Base-by-base conservation (phyloP, 331 rosid species). In the Quercus phellos region DNA sequence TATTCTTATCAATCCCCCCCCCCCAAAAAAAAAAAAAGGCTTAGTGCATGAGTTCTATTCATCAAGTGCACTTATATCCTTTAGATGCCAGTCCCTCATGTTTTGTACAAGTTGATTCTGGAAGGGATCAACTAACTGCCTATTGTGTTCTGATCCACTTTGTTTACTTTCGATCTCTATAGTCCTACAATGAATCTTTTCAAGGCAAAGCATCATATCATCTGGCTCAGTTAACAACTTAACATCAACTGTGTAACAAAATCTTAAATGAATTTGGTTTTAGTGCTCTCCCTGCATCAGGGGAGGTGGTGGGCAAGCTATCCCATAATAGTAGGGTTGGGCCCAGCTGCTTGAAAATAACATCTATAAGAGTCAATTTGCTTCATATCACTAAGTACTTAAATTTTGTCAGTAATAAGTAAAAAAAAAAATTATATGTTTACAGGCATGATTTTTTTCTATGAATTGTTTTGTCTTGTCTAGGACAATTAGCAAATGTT, bases 401-500 rank as follows among this genome's bases (percentile, higher is more conserved):
- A 13, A 29, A 29, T 61, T 14, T 29, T 60, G 19, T 63, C 29
- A 17, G 9, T 63, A 14, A 63, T 18, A 8, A 64, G 35, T 24
- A 4, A 2, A 9, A 24, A 46, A 50, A 5, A 27, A 53, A 19
- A 53, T 73, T 55, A 54, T 72, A 71, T 58, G 24, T 60, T 42
- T 69, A 74, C 58, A 43, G 6, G 68, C 32, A 34, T 70, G 42
- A 74, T 24, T 68, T 2, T 70, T 67, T 13, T 19, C 54, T 3
- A 27, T 60, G 54, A 38, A 80, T 63, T 82, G 55, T 73, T 46
- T 76, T 64, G 21, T 46, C 55, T 74, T 66, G 75, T 17, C 58
- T 46, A 84, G 90, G 77, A 77, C 72, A 72, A 26, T 81, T 13
- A 24, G 74, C 79, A 6, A 77, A 77, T 42, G 83, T 85, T 77